phyloP scores from a whole-genome alignment of 345 rosid species.

The Geranium rotundifolium region DNA sequence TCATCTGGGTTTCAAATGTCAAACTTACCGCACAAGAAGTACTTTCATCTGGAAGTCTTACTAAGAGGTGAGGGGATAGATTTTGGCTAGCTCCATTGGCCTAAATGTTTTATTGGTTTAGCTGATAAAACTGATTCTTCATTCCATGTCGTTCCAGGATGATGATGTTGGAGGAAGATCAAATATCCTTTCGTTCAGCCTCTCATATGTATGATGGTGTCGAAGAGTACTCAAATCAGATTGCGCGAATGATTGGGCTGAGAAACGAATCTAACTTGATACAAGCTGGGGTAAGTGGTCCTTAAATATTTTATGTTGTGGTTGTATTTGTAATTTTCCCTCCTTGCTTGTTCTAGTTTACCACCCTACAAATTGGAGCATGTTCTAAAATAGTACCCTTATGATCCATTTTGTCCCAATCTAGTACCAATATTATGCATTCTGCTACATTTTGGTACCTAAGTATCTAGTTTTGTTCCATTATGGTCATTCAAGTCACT shows the following conservation, averaged over 20 bases:
- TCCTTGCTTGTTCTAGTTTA: not conserved
- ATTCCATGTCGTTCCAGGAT: slow-evolving; percentile 35
- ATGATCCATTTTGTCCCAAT: too few relatives aligned
- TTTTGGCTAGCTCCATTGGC: not conserved
- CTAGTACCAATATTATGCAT: too few relatives aligned
- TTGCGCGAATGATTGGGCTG: slow-evolving; percentile 92
- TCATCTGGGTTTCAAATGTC: slow-evolving; percentile 83
- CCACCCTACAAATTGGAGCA: not conserved
- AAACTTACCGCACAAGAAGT: slow-evolving; percentile 87
- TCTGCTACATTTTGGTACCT: too few relatives aligned
- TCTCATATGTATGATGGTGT: slow-evolving; percentile 81
- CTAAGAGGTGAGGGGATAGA: slow-evolving; percentile 54
- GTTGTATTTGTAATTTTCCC: not conserved
- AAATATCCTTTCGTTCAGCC: slow-evolving; percentile 87
- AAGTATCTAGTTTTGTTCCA: too few relatives aligned
- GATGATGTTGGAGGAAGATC: slow-evolving; percentile 97
- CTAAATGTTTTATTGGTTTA: not conserved
- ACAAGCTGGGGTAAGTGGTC: slow-evolving; percentile 73
- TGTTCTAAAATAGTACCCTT: too few relatives aligned
- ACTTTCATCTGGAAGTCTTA: slow-evolving; percentile 86
- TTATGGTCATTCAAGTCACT: too few relatives aligned
- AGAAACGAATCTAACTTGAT: slow-evolving; percentile 70
- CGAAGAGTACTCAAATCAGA: slow-evolving; percentile 97
- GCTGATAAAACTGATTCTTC: slow-evolving; percentile 4
- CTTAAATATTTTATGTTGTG: not conserved